Evolutionary conservation across 1,139 yeast genomes (phyloP).

Genomic region (Nematodospora anomalae): DNA sequence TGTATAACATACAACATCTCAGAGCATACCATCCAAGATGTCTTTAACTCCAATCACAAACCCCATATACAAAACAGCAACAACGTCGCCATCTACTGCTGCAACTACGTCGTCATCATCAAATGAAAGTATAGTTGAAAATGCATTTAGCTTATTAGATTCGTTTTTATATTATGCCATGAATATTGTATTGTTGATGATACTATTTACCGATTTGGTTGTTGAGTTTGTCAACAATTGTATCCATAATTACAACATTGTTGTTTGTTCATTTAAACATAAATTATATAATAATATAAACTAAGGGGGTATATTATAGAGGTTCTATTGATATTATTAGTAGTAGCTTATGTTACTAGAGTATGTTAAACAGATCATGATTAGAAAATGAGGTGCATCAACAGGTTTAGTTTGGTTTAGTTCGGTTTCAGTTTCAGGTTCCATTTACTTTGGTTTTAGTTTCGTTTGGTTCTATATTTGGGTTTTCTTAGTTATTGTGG

Average conservation of each 20-base stretch:
- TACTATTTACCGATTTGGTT: constrained; percentile 13
- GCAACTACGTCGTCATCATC: not conserved
- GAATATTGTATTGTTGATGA: constrained; percentile 14
- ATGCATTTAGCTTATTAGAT: constrained; percentile 12
- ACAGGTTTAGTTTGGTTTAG: too few relatives aligned
- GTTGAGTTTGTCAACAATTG: constrained; percentile 14
- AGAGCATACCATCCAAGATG: too few relatives aligned
- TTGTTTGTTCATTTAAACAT: constrained; percentile 16
- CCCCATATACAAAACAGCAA: not conserved
- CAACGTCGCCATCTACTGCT: not conserved
- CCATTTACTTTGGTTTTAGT: too few relatives aligned
- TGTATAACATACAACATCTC: too few relatives aligned
- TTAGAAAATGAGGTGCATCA: too few relatives aligned
- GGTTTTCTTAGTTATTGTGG: too few relatives aligned
- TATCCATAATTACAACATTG: constrained; percentile 15
- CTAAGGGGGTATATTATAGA: constrained; percentile 6
- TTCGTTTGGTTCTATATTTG: too few relatives aligned
- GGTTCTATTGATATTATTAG: too few relatives aligned
- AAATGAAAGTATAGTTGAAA: constrained; percentile 6
- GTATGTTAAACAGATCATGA: too few relatives aligned
- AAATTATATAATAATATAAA: constrained; percentile 19
- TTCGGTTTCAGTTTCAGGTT: too few relatives aligned
- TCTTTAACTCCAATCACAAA: constrained; percentile 1
- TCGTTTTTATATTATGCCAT: constrained; percentile 13
- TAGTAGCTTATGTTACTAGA: too few relatives aligned